These are phyloP conservation scores for Pseudogymnoascus sp. DNA, from an alignment of 2,329 filamentous ascomycete genomes.

Conservation along the genomic window DNA sequence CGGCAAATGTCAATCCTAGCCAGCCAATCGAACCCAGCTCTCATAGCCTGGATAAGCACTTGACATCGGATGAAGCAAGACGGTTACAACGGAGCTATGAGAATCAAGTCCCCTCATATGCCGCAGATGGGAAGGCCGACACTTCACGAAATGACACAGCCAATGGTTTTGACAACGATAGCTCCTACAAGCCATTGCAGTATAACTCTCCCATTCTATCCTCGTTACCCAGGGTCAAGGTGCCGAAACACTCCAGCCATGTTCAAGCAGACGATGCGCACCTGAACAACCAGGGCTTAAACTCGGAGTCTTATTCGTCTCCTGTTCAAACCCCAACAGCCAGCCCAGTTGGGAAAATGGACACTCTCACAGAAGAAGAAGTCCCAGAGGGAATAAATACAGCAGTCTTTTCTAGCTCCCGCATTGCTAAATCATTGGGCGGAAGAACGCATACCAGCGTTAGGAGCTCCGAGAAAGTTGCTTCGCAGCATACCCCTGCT, in stretches of 20 bases:
- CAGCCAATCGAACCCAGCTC: slow-evolving; percentile 10
- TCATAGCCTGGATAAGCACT: slow-evolving; percentile 10
- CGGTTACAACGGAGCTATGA: slow-evolving; percentile 40
- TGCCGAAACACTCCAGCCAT: slow-evolving; percentile 42
- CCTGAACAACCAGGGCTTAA: slow-evolving; percentile 17
- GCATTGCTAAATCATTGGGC: slow-evolving; percentile 46
- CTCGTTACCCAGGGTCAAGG: slow-evolving; percentile 43
- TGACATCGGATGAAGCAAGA: slow-evolving; percentile 35
- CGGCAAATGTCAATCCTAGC: slow-evolving; percentile 28
- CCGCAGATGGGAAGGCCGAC: slow-evolving; percentile 33
- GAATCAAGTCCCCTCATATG: slow-evolving; percentile 41
- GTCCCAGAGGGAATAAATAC: slow-evolving; percentile 49
- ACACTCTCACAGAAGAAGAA: slow-evolving; percentile 31
- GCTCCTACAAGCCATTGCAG: slow-evolving; percentile 44
- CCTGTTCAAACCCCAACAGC: background rate
- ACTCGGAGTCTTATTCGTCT: slow-evolving; percentile 31
- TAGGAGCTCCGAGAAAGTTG: background rate
- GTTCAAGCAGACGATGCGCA: slow-evolving; percentile 18
- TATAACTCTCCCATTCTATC: slow-evolving; percentile 39
- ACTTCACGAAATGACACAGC: slow-evolving; percentile 14
- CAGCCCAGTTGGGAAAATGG: background rate
- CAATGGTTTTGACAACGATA: slow-evolving; percentile 37
- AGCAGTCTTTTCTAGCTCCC: slow-evolving; percentile 52
- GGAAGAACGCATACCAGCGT: slow-evolving; percentile 30
- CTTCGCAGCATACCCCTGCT: background rate